phyloP scores from a whole-genome alignment of 2,329 filamentous ascomycete genomes.

The Claviceps digitariae region DNA sequence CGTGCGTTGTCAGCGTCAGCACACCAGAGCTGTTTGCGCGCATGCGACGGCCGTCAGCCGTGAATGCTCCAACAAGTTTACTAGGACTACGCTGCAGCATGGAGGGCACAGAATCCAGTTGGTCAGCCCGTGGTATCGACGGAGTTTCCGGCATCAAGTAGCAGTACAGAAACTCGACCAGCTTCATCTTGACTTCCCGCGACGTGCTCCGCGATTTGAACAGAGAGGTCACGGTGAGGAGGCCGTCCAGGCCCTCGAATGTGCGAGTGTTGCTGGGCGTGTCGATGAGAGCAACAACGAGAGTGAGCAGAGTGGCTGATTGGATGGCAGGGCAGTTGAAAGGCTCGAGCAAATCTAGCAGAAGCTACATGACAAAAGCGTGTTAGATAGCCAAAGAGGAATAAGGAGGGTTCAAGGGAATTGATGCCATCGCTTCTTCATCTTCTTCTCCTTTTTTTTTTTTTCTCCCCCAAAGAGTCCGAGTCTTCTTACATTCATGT shows the following conservation, averaged over 20 bases:
- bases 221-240: slow-evolving; percentile 80
- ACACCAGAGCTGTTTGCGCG: slow-evolving; percentile 23
- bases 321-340: slow-evolving; percentile 88
- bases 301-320: slow-evolving; percentile 74
- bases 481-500: slow-evolving; percentile 91
- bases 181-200: slow-evolving; percentile 82
- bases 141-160: slow-evolving; percentile 90
- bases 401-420: neutral
- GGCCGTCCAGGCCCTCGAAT: slow-evolving; percentile 83
- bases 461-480: too few species aligned
- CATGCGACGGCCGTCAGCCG: slow-evolving; percentile 18
- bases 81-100: slow-evolving; percentile 54
- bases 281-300: slow-evolving; percentile 80
- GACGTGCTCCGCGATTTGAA: slow-evolving; percentile 82
- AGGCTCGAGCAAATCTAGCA: slow-evolving; percentile 87
- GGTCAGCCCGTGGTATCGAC: slow-evolving; percentile 36
- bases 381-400: neutral
- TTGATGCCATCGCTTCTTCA: neutral
- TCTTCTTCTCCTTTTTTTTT: neutral
- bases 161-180: slow-evolving; percentile 97
- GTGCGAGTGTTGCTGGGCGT: slow-evolving; percentile 77
- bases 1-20: slow-evolving; percentile 52
- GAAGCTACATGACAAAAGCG: slow-evolving; percentile 37
- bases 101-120: slow-evolving; percentile 30
- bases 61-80: slow-evolving; percentile 49